Evolutionary conservation across 805 yeast genomes (phyloP).

Genomic region (Pichia cabralensis): DNA sequence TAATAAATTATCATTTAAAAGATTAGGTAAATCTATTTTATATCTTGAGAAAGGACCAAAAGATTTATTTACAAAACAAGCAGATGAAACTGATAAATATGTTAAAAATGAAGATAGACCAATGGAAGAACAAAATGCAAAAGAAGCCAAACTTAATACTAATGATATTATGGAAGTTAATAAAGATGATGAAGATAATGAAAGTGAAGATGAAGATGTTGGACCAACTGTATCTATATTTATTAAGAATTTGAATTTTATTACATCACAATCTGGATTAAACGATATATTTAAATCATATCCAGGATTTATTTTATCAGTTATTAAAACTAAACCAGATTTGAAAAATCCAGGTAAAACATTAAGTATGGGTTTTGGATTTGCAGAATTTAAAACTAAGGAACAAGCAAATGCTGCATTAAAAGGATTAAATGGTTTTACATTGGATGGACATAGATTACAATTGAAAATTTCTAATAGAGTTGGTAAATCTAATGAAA

Average conservation of each 20-base stretch:
- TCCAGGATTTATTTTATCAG: slow-evolving; percentile 74
- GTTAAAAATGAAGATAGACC: no score
- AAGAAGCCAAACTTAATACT: slow-evolving; percentile 36
- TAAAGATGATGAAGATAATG: slow-evolving; percentile 12
- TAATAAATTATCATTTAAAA: slow-evolving; percentile 72
- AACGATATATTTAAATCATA: slow-evolving; percentile 54
- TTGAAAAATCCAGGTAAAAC: slow-evolving; percentile 55
- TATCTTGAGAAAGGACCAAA: slow-evolving; percentile 93
- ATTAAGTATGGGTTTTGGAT: slow-evolving; percentile 97
- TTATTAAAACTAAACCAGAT: slow-evolving; percentile 82
- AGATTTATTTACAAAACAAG: slow-evolving; percentile 59
- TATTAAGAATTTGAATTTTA: slow-evolving; percentile 84
- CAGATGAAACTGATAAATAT: slow-evolving; percentile 29
- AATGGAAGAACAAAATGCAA: slow-evolving; percentile 24
- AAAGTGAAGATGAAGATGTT: slow-evolving; percentile 28
- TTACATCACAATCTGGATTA: slow-evolving; percentile 54
- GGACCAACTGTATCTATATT: slow-evolving; percentile 85
- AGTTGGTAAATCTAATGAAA: slow-evolving; percentile 28
- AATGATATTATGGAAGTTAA: slow-evolving; percentile 31
- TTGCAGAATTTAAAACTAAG: slow-evolving; percentile 76
- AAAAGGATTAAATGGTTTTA: slow-evolving; percentile 59
- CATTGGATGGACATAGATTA: slow-evolving; percentile 80
- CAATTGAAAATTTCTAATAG: slow-evolving; percentile 86
- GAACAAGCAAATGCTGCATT: slow-evolving; percentile 76
- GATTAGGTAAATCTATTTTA: slow-evolving; percentile 78